Evolutionary conservation across 2,329 filamentous ascomycete genomes (phyloP), one percentile per base, ranked within the genome.

Genomic region (Fusarium decemcellulare): DNA sequence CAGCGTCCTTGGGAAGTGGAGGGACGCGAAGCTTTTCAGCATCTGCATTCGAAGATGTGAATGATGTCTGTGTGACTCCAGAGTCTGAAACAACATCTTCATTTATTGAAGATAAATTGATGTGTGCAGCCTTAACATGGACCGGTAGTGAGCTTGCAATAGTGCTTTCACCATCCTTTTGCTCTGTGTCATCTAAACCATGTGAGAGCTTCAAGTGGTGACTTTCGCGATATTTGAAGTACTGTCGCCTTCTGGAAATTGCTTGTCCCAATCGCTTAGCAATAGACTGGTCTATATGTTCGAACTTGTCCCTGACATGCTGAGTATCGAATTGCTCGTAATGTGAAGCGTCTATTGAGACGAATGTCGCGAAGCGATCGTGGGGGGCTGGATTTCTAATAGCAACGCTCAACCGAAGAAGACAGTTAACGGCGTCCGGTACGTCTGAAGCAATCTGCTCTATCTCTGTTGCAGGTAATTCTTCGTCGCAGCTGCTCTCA

Each of bases 331-430:
- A 59, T 0, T 3, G 42, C 5, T 70, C 68, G 3, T 36, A 65
- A 3, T 50, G 12, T 0, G 61, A 71, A 0, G 48, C 39, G 0
- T 68, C 61, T 0, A n/a, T 39, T 0, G 14, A 8, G 0, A 1
- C 0, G 0, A 16, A 59, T 1, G 27, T 23, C 1, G 30, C 27
- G 0, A 71, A 63, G 2, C 55, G 54, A 6, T 71, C 68, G 5
- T 71, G 68, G 0, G 65, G 15, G 14, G 59, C 44, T 0, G 64
- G 68, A 2, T 71, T 51, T 11, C 57, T 53, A 6, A 71, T 68
- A 0, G 68, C 34, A 0, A 59, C 55, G 0, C 42, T 55, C 0
- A 71, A 16, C 0, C 59, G 39, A 0, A 63, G 4, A 0, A 71
- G 29, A 2, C 61, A 71, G 16, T 71, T 51, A 1, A 63, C 34